These are phyloP conservation scores for Zoysia japonica DNA, from an alignment of 176 grass and related monocot species.

Conservation along the genomic window DNA sequence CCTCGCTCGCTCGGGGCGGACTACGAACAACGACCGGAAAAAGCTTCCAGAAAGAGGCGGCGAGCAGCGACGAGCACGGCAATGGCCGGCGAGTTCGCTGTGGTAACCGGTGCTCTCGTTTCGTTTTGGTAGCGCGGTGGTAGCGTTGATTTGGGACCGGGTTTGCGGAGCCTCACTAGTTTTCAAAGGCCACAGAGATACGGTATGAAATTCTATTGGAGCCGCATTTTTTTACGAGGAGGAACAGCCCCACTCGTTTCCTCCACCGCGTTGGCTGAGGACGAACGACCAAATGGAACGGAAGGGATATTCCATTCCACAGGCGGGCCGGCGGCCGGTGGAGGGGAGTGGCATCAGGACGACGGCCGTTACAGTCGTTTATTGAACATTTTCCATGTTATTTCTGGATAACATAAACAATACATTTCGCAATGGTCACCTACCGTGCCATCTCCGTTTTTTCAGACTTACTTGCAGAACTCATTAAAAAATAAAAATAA, in stretches of 20 bases:
- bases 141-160: conserved; percentile 12
- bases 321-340: neutral
- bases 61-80: neutral
- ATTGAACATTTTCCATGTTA: no score
- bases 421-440: no score
- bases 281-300: neutral
- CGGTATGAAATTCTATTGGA: neutral
- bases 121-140: neutral
- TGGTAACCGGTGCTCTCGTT: neutral
- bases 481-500: no score
- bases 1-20: neutral
- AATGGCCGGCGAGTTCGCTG: neutral
- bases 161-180: neutral
- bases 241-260: neutral
- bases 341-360: neutral
- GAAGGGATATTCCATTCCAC: conserved; percentile 40
- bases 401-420: no score
- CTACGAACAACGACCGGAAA: neutral
- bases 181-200: conserved; percentile 32
- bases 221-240: neutral
- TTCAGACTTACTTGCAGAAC: no score
- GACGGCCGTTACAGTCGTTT: neutral
- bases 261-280: conserved; percentile 16
- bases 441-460: no score
- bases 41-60: neutral